Evolutionary conservation across 371 early-diverging fungal genomes (phyloP).

Genomic region (Mucor circinelloides): DNA sequence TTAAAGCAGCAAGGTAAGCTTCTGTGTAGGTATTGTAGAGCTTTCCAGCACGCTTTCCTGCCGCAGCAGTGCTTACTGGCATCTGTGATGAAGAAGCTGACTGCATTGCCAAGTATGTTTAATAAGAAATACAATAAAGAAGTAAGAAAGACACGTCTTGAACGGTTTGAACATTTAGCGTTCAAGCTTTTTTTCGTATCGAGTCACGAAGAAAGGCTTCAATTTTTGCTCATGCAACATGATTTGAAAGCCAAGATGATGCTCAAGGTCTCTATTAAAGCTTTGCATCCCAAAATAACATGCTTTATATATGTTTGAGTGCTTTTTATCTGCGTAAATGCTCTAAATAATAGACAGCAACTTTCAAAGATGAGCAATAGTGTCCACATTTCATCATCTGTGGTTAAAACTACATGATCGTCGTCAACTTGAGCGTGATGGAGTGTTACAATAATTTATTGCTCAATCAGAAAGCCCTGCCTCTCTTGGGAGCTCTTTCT

Average conservation of each 20-base stretch:
- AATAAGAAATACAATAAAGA: not conserved
- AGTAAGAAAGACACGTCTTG: not conserved
- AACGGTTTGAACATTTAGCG: not conserved
- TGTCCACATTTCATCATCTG: too few species aligned
- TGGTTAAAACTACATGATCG: too few species aligned
- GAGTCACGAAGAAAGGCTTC: not conserved
- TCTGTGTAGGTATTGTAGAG: slow-evolving; percentile 6
- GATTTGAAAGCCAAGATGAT: too few species aligned
- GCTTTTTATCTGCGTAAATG: too few species aligned
- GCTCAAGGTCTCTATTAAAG: too few species aligned
- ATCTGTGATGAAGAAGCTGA: slow-evolving; percentile 4
- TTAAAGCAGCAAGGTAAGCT: slow-evolving; percentile 1
- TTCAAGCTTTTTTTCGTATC: not conserved
- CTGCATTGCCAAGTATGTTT: slow-evolving; percentile 4
- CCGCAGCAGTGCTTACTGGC: not conserved
- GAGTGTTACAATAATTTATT: not conserved
- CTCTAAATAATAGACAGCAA: too few species aligned
- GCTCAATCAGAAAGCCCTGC: not conserved
- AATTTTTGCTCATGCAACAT: too few species aligned
- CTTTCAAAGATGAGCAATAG: too few species aligned
- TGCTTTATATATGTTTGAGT: too few species aligned
- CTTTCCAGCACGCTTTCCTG: not conserved
- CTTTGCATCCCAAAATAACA: too few species aligned
- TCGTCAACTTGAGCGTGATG: not conserved
- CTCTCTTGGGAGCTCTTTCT: not conserved